Base-by-base conservation (phyloP, 1,284 basidiomycete genomes). In the Malassezia cuniculi region DNA sequence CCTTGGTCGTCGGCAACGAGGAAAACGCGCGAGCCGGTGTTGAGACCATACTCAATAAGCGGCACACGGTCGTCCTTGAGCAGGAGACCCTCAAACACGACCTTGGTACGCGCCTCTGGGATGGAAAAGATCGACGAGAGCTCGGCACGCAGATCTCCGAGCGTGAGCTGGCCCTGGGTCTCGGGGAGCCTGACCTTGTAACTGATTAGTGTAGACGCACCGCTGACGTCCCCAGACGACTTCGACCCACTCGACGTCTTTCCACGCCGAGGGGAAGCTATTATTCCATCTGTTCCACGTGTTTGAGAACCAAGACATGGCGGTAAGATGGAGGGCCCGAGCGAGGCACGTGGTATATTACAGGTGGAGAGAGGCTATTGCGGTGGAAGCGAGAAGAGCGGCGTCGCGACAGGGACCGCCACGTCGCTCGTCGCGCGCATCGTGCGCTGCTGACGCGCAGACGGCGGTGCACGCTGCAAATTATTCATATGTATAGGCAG, bases 231-330 rank as follows among this genome's bases (percentile, higher is more conserved):
- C 55, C 51, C 55, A 63, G 17, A 55, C 41, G 21, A 65, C 52
- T 19, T 63, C 54, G 32, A 65, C 45, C 9, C 50, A 37, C 6
- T 31, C 45, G 2, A 31, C 38, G 16, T 39, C 47, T 5, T 28
- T 7, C 16, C 10, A 25, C 3, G 24, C 22, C 18, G 27, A 5
- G 11, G 15, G 12, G 4, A 18, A 6, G 19, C 25, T 40, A 18
- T 40, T 33, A 4, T 48, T 39, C 36, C 50, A 54, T 27, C 53
- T 49, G 34, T 56, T 48, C 61, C 61, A 65, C 42, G 60, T 55
- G n/a, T 53, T 52, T 19, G 60, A 60, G 50, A 65, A 63, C 61
- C 61, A 65, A 27, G 61, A 62, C 61, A 65, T 65, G 26, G 12
- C 40, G 11, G 24, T 6, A 26, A 34, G 11, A 26, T n/a, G n/a